A percentile compares a stretch with the other conserved stretches of the same genome.
These are phyloP conservation scores for Sugiyamaella smithiae DNA, from an alignment of 805 yeast species.

Conservation along the genomic window DNA sequence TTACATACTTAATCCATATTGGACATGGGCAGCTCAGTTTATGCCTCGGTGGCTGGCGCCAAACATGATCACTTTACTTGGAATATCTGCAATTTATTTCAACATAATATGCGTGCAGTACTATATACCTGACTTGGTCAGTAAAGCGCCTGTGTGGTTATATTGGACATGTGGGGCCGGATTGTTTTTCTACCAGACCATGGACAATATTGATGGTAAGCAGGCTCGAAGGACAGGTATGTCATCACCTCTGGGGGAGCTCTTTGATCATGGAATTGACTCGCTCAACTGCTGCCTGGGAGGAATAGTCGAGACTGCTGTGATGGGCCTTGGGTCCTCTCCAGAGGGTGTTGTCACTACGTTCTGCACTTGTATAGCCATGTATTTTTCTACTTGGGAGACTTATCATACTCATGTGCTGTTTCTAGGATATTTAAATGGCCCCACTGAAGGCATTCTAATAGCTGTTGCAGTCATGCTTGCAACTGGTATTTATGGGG, in stretches of 20 bases:
- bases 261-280: slow-evolving; percentile 87
- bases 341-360: slow-evolving; percentile 75
- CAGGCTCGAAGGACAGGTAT: slow-evolving; percentile 95
- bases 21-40: slow-evolving; percentile 72
- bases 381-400: slow-evolving; percentile 84
- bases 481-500: slow-evolving; percentile 65
- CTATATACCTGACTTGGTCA: slow-evolving; percentile 66
- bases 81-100: slow-evolving; percentile 64
- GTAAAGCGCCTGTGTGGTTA: slow-evolving; percentile 68
- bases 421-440: slow-evolving; percentile 78
- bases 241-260: slow-evolving; percentile 91
- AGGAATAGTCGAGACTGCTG: slow-evolving; percentile 68
- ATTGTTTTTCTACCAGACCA: slow-evolving; percentile 86
- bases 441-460: slow-evolving; percentile 94
- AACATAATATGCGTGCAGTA: slow-evolving; percentile 63
- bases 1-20: slow-evolving; percentile 77
- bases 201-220: slow-evolving; percentile 95
- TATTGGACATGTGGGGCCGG: slow-evolving; percentile 78
- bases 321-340: slow-evolving; percentile 72
- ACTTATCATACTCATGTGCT: slow-evolving; percentile 86
- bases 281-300: slow-evolving; percentile 79
- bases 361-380: slow-evolving; percentile 61
- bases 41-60: slow-evolving; percentile 96
- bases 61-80: slow-evolving; percentile 80
- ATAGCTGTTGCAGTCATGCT: slow-evolving; percentile 57